Base-by-base conservation (phyloP, 805 yeast species). In the Sungouiella thailandica region DNA sequence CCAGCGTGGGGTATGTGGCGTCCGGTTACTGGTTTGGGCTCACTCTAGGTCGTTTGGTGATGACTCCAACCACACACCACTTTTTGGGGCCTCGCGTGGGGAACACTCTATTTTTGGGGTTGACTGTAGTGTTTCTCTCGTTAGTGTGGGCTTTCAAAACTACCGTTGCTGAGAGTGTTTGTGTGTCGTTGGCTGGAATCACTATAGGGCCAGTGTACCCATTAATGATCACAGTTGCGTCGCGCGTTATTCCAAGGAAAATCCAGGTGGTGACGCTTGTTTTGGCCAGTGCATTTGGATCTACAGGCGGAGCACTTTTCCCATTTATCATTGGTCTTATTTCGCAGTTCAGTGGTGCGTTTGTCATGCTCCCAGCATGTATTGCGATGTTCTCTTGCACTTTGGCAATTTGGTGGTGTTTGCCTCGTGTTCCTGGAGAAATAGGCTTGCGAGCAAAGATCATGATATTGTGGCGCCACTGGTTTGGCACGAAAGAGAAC, bases 11-110 rank as follows among this genome's bases (percentile, higher is more conserved):
- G 7, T 78, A 74, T 47, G 76, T 80, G 10, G 76, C 82, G 0
- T 72, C 86, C 4, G 80, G 84, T 11, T 81, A 72, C 49, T 82
- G 88, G 88, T 70, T 72, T 16, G 90, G 90, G 0, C 53, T 82
- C 14, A 78, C 88, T 0, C 40, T 70, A 11, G 90, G 90, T 0
- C 60, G 90, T 39, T 55, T 82, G 28, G 41, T 63, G 4, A 55
- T 82, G 7, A 72, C 77, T 0, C 55, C 65, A 13, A 42, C 51
- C 1, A 44, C 68, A 10, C 65, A 66, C 34, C 56, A 55, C 29
- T 32, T 40, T 9, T 28, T 68, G n/a, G 78, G 78, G 3, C 64
- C 66, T 5, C 58, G 75, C 39, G 52, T 76, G 38, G 63, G 69
- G 2, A 67, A 71, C 26, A 42, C 63, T 10, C 28, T 72, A 11